Percentiles rank a stretch among this genome's conserved stretches.
phyloP scores from a whole-genome alignment of 495 filamentous ascomycete genomes.

The Hypoxylon rickii region DNA sequence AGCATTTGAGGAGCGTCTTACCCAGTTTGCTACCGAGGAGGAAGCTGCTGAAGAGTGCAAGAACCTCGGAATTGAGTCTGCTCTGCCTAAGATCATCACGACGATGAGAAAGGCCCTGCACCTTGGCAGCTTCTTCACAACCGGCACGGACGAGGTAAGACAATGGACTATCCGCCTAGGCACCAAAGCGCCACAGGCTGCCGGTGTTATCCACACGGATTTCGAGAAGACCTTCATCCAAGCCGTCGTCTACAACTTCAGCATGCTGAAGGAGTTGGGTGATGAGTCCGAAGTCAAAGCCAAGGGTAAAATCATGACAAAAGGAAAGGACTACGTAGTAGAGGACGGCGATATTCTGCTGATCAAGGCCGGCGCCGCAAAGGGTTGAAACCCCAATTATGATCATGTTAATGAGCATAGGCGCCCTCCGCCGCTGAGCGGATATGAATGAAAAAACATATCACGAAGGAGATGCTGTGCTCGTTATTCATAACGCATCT shows the following conservation, averaged over 20 bases:
- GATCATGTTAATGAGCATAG: conserved; percentile 18
- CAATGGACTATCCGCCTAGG: conserved; percentile 98
- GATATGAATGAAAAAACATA: conserved; percentile 12
- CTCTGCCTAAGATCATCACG: conserved; percentile 89
- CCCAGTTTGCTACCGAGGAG: conserved; percentile 73
- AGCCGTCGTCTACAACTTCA: conserved; percentile 87
- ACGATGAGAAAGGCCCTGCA: conserved; percentile 92
- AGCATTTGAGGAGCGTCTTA: conserved; percentile 88
- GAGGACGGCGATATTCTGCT: conserved; percentile 78
- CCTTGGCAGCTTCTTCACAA: conserved; percentile 95
- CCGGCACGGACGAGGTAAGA: conserved; percentile 92
- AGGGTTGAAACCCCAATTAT: conserved; percentile 56
- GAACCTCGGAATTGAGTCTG: conserved; percentile 81
- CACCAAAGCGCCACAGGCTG: conserved; percentile 94
- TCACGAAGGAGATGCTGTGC: neutral
- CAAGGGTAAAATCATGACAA: conserved; percentile 95
- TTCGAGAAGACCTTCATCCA: conserved; percentile 99
- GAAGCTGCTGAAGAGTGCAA: conserved; percentile 88
- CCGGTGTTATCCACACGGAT: conserved; percentile 97
- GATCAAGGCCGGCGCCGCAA: conserved; percentile 95
- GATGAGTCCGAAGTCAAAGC: conserved; percentile 89
- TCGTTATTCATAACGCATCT: neutral
- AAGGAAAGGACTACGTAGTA: conserved; percentile 96
- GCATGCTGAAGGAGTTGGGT: conserved; percentile 75
- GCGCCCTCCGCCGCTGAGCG: neutral